These are phyloP conservation scores for Rhazya stricta DNA, from an alignment of 257 asterid species.

Conservation along the genomic window DNA sequence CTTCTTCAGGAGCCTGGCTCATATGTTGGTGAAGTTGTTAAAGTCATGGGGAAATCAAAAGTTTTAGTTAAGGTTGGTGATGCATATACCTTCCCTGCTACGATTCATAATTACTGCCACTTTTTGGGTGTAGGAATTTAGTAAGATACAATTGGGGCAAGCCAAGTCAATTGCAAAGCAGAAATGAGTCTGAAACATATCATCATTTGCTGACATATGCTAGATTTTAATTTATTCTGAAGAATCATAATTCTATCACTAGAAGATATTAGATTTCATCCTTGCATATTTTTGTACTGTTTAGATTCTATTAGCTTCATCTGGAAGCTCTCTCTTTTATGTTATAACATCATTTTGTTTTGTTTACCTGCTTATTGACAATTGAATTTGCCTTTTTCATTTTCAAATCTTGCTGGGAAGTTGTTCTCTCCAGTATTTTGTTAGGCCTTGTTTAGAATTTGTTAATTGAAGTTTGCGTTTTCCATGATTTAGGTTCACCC, in stretches of 20 bases:
- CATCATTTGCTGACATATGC: neutral
- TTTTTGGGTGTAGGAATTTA: neutral
- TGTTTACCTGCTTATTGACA: neutral
- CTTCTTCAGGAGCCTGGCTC: constrained; percentile 97
- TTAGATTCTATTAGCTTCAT: neutral
- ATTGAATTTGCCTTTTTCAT: neutral
- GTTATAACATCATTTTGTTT: neutral
- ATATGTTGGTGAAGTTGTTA: constrained; percentile 96
- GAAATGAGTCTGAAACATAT: neutral
- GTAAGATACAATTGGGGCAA: neutral
- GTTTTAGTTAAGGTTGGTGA: constrained; percentile 81
- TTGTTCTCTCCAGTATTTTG: neutral
- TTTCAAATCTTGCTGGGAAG: neutral
- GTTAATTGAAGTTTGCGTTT: neutral
- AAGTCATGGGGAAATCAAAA: constrained; percentile 96
- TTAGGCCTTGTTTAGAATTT: neutral
- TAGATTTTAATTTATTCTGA: neutral
- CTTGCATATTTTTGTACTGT: neutral
- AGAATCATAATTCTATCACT: neutral
- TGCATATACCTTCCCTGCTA: neutral
- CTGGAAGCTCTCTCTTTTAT: neutral
- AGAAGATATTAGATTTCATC: neutral
- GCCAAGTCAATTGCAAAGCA: neutral
- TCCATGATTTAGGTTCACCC: constrained; percentile 63
- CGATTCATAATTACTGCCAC: neutral